These are phyloP conservation scores for Paulownia fortunei DNA, from an alignment of 257 asterid species.

Conservation along the genomic window DNA sequence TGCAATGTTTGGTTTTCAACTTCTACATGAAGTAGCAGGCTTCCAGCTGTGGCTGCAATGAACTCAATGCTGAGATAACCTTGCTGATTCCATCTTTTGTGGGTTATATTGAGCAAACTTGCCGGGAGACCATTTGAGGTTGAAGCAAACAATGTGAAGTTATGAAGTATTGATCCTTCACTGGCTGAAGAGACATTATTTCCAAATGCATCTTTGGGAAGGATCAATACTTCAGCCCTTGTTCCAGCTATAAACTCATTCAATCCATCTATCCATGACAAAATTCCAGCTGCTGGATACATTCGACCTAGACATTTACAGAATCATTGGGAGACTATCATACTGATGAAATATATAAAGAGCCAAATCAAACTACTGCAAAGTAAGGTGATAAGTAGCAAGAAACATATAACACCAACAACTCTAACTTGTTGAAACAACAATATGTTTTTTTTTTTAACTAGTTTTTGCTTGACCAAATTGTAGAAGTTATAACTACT, in stretches of 20 bases:
- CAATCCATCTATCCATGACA: slow-evolving; percentile 64
- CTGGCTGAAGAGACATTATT: slow-evolving; percentile 64
- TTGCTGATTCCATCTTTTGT: slow-evolving; percentile 63
- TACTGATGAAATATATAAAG: too few relatives aligned
- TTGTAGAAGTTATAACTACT: not conserved
- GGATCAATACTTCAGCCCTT: slow-evolving; percentile 58
- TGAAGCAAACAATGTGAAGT: slow-evolving; percentile 51
- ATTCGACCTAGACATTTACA: slow-evolving; percentile 58
- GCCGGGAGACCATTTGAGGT: slow-evolving; percentile 49
- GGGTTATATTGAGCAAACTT: slow-evolving; percentile 43
- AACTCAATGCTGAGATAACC: slow-evolving; percentile 66
- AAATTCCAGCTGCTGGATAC: slow-evolving; percentile 74
- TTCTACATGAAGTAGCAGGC: slow-evolving; percentile 63
- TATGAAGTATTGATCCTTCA: slow-evolving; percentile 44
- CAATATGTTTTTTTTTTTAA: not conserved
- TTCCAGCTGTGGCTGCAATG: slow-evolving; percentile 64
- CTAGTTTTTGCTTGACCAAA: not conserved
- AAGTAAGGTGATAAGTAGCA: not conserved
- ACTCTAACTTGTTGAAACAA: not conserved
- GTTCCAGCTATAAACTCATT: slow-evolving; percentile 69
- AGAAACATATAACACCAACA: not conserved
- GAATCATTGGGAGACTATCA: not conserved
- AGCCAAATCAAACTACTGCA: too few relatives aligned
- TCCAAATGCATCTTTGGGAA: slow-evolving; percentile 91
- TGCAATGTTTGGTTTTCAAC: slow-evolving; percentile 63